Base-by-base conservation (phyloP, 2,329 filamentous ascomycete genomes). In the Teratosphaeria nubilosa region DNA sequence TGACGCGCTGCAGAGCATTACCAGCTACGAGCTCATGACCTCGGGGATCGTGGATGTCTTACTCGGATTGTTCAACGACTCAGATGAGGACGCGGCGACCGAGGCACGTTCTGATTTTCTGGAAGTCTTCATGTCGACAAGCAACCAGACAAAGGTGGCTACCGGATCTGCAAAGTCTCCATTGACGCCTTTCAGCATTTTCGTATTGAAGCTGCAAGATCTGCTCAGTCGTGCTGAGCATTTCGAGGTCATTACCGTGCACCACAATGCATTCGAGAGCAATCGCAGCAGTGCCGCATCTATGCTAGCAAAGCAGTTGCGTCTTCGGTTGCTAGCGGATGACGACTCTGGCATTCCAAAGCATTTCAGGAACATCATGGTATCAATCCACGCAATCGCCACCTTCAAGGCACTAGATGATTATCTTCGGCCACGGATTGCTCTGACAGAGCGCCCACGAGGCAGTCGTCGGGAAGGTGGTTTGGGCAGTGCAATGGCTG, bases 371-470 rank as follows among this genome's bases (percentile, higher is more conserved):
- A 96, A 92, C 65, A 95, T 99, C 62, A 96, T 96, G 87, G 94
- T 99, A 0, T 95, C 91, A 0, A 99, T 99, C 58, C 94, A 99
- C 72, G 94, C 94, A 16, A 97, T 99, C 68, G 92, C 94, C 2
- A 97, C 91, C 0, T 97, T 99, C 78, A 97, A 96, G 72, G 89
- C 92, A 0, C 77, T 99, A 25, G 94, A 97, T 69, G 94, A 99
- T 70, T 99, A 97, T 72, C 80, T 99, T 51, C 86, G 94, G 41
- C 94, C 94, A 7, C 84, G 92, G 60, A 95, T 99, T 59, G 90
- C 81, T 66, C 72, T 94, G 14, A 85, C 88, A 2, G 91, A 96
- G 62, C 84, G 89, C 22, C 83, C 88, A 54, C 62, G 64, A 51
- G 78, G 77, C 10, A 78, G 81, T 31, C 81, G 86, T 62, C 76